Percentiles rank a stretch among this genome's conserved stretches.
phyloP scores from a whole-genome alignment of 2,329 filamentous ascomycete genomes.

The Cladosporium sp. region DNA sequence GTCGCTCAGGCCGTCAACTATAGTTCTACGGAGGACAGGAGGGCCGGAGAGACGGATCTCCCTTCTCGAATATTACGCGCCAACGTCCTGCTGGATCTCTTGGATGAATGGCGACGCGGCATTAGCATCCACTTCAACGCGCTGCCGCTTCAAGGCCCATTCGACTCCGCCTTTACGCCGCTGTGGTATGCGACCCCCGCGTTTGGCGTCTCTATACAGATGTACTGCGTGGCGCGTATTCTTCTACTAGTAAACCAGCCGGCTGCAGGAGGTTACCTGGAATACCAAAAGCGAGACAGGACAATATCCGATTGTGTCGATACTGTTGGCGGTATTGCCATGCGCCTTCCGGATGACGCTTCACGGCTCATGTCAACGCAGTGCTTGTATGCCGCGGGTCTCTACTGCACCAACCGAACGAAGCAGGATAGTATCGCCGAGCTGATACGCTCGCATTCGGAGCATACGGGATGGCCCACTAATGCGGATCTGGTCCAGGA shows the following conservation, averaged over 20 bases:
- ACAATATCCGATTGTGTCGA: slow-evolving; percentile 43
- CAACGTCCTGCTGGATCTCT: slow-evolving; percentile 41
- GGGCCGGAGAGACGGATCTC: slow-evolving; percentile 37
- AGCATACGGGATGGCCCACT: slow-evolving; percentile 37
- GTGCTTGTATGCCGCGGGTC: slow-evolving; percentile 38
- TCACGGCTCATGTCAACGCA: slow-evolving; percentile 41
- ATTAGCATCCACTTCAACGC: slow-evolving; percentile 42
- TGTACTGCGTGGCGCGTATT: slow-evolving; percentile 48
- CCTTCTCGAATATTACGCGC: slow-evolving; percentile 35
- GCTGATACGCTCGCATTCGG: slow-evolving; percentile 34
- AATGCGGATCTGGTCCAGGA: slow-evolving; percentile 27
- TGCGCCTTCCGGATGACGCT: slow-evolving; percentile 37
- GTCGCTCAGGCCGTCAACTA: slow-evolving; percentile 54
- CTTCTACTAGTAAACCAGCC: slow-evolving; percentile 49
- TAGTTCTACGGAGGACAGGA: slow-evolving; percentile 46
- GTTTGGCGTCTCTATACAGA: slow-evolving; percentile 44
- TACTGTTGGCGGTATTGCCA: slow-evolving; percentile 46
- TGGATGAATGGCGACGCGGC: slow-evolving; percentile 45
- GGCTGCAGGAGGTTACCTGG: slow-evolving; percentile 43
- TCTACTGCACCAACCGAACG: slow-evolving; percentile 35
- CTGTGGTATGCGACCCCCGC: slow-evolving; percentile 48
- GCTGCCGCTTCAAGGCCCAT: slow-evolving; percentile 35
- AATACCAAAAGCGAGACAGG: slow-evolving; percentile 41
- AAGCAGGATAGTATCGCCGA: slow-evolving; percentile 34
- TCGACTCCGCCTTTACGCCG: slow-evolving; percentile 40